Conservation (phyloP, 2,329 filamentous ascomycete genomes). For the Aspergillus nomiae region DNA sequence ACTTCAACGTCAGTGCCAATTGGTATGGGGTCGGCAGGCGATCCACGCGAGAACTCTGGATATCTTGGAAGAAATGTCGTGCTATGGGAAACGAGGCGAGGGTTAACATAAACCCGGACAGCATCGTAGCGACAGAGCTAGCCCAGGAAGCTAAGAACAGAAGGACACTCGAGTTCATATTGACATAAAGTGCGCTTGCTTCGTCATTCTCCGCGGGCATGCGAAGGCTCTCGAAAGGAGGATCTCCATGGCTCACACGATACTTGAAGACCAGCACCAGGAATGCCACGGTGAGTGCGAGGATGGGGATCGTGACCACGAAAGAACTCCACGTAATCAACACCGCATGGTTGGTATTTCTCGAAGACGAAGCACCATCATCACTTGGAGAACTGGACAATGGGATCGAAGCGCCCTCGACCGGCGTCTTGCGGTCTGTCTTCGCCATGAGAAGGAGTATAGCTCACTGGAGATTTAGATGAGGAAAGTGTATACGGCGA, state of each 20-base stretch:
- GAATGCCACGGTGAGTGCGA: slow-evolving; percentile 8
- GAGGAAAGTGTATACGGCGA: neutral
- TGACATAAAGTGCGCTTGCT: slow-evolving; percentile 3
- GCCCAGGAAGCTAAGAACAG: slow-evolving; percentile 11
- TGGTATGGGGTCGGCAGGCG: slow-evolving; percentile 23
- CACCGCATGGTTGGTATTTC: neutral
- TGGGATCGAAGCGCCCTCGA: neutral
- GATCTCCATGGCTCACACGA: slow-evolving; percentile 1
- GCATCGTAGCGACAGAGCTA: slow-evolving; percentile 25
- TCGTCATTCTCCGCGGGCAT: neutral
- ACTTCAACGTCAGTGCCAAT: slow-evolving; percentile 17
- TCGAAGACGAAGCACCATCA: neutral
- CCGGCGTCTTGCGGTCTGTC: neutral
- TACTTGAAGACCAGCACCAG: slow-evolving; percentile 12
- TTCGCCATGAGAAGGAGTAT: neutral
- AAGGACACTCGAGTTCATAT: slow-evolving; percentile 12
- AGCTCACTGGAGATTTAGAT: neutral
- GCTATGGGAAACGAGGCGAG: slow-evolving; percentile 27
- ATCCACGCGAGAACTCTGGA: slow-evolving; percentile 8
- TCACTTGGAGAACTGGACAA: neutral
- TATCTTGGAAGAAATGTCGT: slow-evolving; percentile 6
- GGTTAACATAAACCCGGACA: slow-evolving; percentile 24
- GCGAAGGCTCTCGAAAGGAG: slow-evolving; percentile 1
- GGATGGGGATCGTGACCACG: slow-evolving; percentile 10
- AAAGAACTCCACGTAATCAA: slow-evolving; percentile 5